Base-by-base conservation (phyloP, 75 land plant species). In the Isoetes taiwanensis region DNA sequence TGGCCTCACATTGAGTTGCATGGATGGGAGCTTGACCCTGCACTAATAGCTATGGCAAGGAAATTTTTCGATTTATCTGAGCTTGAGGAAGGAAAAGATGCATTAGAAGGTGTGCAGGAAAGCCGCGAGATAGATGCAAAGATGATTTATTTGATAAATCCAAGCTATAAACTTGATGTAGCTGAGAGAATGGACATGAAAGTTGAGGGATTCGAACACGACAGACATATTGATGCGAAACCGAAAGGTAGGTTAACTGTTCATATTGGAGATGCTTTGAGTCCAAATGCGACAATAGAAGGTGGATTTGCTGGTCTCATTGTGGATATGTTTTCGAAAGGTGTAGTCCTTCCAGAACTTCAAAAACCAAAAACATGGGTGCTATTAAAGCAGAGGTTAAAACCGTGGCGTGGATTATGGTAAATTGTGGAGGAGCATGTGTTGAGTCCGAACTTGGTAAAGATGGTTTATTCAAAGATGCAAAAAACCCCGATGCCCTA, bases 371-470 rank as follows among this genome's bases (percentile, higher is more conserved):
- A 33, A 28, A 81, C 85, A 0, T 88, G 95, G 95, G 55, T 56
- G 70, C 58, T 17, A 52, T 29, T 88, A 63, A 74, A 40, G 54
- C 39, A 52, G 61, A 65, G 66, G 32, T 61, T 88, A 60, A 71
- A 67, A 64, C 64, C 56, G 90, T 76, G 25, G 94, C n/a, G n/a
- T 76, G 85, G 40, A 65, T 88, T 1, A 88, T 88, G 95, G 85
- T 88, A 41, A 88, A 88, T 58, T 86, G 88, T 27, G 95, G 95
- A 28, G 95, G 95, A 14, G 76, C 71, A 8, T 81, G 95, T 57
- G 94, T 88, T 53, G 95, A 85, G 66, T 71, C 90, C 0, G 95
- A 84, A n/a, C n/a, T n/a, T 25, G n/a, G n/a, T n/a, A 86, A 66
- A 41, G 88, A 86, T 54, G 91, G 91, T 14, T 64, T 66, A 28